A percentile compares a stretch with the other conserved stretches of the same genome.
Evolutionary conservation across 495 filamentous ascomycete species (phyloP).

Genomic region (Penicillium manginii): DNA sequence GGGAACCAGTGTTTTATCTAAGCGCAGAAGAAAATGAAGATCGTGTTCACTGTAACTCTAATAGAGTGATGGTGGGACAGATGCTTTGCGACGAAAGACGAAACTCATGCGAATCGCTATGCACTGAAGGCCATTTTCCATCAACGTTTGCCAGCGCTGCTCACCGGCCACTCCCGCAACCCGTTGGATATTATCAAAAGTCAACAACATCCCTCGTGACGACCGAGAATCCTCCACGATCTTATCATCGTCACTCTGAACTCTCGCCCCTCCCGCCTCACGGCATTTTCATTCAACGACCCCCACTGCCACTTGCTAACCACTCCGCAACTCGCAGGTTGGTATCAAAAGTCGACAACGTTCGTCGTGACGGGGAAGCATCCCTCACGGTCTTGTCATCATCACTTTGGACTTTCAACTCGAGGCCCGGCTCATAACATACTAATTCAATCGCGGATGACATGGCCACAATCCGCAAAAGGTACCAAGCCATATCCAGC

Average conservation of each 20-base stretch:
- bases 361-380: neutral
- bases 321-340: neutral
- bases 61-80: no score
- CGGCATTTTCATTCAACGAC: neutral
- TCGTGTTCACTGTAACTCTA: no score
- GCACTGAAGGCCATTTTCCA: neutral
- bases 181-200: neutral
- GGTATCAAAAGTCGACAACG: neutral
- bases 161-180: neutral
- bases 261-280: neutral
- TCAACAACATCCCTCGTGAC: neutral
- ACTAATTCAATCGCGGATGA: slow-evolving; percentile 9
- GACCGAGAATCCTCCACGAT: neutral
- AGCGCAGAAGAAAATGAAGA: no score
- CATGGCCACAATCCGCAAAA: slow-evolving; percentile 16
- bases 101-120: no score
- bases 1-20: no score
- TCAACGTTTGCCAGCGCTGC: neutral
- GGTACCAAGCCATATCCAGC: slow-evolving; percentile 21
- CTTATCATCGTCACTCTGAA: neutral
- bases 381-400: neutral
- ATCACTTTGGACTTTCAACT: neutral
- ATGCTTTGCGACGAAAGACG: no score
- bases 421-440: neutral
- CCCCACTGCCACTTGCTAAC: neutral